These are phyloP conservation scores for Sporothrix curviconia DNA, from an alignment of 2,329 filamentous ascomycete species.

Conservation along the genomic window DNA sequence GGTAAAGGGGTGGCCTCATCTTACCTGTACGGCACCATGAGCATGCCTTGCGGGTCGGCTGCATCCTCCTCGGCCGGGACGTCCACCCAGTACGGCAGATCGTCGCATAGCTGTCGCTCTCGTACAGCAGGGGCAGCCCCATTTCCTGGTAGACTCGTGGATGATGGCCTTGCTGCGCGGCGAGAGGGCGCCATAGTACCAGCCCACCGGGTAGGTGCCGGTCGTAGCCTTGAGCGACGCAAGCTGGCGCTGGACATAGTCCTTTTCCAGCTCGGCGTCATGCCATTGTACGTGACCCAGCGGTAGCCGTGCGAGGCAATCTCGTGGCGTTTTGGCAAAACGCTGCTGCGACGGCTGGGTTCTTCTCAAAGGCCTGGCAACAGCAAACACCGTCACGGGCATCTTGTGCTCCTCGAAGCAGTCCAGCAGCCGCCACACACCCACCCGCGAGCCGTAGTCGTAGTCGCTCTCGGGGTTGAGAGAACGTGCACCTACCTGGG, in stretches of 20 bases:
- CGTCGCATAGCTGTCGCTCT: slow-evolving; percentile 19
- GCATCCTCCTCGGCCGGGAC: slow-evolving; percentile 17
- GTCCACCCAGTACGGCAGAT: slow-evolving; percentile 21
- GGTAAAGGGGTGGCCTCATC: no score
- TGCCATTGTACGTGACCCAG: slow-evolving; percentile 14
- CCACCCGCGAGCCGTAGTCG: slow-evolving; percentile 19
- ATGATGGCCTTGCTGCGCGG: slow-evolving; percentile 16
- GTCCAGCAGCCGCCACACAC: slow-evolving; percentile 19
- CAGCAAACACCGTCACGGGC: slow-evolving; percentile 14
- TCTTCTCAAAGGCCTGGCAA: slow-evolving; percentile 17
- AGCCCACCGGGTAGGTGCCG: slow-evolving; percentile 16
- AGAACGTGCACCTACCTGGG: slow-evolving; percentile 15
- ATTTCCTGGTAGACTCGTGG: slow-evolving; percentile 16
- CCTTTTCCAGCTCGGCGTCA: slow-evolving; percentile 15
- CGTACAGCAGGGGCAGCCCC: slow-evolving; percentile 14
- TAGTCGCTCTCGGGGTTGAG: slow-evolving; percentile 19
- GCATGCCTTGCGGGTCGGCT: slow-evolving; percentile 12
- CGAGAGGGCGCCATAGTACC: slow-evolving; percentile 19
- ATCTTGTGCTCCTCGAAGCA: slow-evolving; percentile 14
- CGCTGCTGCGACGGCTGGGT: slow-evolving; percentile 13
- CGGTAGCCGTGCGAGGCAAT: slow-evolving; percentile 18
- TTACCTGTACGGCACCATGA: slow-evolving; percentile 19
- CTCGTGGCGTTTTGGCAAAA: slow-evolving; percentile 18
- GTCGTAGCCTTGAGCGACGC: slow-evolving; percentile 14
- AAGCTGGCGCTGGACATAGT: slow-evolving; percentile 12